Conservation (phyloP, 2,329 filamentous ascomycete species). For the Colletotrichum sp. region DNA sequence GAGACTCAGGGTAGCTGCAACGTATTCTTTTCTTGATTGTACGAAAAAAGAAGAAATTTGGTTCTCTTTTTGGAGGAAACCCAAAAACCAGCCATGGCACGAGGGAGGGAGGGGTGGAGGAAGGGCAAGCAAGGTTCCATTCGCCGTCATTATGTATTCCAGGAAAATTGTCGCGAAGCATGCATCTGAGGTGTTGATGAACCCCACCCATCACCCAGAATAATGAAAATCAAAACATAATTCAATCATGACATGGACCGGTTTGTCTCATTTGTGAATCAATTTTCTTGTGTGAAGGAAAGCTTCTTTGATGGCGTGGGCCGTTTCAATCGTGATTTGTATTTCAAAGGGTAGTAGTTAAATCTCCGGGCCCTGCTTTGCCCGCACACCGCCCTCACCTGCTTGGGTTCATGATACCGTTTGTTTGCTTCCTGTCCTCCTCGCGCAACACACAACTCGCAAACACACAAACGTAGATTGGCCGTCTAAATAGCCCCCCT, state of each 20-base stretch:
- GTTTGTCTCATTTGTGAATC: neutral
- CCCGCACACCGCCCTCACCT: neutral
- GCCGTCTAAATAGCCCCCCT: slow-evolving; percentile 2
- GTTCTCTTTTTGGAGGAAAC: neutral
- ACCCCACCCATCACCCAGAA: neutral
- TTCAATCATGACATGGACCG: neutral
- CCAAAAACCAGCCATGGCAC: neutral
- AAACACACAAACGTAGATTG: neutral
- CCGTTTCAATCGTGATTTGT: slow-evolving; percentile 8
- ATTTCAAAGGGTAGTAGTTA: slow-evolving; percentile 1
- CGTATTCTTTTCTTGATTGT: neutral
- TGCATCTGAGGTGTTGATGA: neutral
- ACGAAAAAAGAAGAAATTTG: neutral
- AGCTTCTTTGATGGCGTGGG: neutral
- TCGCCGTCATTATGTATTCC: neutral
- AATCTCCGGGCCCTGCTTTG: slow-evolving; percentile 6
- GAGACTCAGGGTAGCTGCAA: neutral
- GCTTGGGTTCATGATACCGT: slow-evolving; percentile 1
- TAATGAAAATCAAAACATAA: neutral
- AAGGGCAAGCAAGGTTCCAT: neutral
- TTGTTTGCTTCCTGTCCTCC: neutral
- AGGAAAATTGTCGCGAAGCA: neutral
- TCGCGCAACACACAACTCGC: neutral
- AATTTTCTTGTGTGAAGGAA: neutral
- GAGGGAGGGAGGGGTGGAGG: neutral